phyloP scores from a whole-genome alignment of 2,329 filamentous ascomycete genomes.

The Corynespora cassiicola region DNA sequence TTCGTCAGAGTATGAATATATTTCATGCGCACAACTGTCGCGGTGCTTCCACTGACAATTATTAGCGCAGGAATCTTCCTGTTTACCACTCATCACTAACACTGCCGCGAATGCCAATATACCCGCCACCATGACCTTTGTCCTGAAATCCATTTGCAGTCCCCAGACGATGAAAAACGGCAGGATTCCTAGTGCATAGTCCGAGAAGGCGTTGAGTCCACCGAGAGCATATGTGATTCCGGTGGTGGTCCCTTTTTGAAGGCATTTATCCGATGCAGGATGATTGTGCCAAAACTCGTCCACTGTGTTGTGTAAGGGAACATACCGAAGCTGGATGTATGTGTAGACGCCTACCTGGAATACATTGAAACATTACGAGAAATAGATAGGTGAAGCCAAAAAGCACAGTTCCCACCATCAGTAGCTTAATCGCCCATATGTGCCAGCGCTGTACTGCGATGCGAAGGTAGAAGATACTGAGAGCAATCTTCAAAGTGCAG shows the following conservation, averaged over 20 bases:
- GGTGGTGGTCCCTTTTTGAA: constrained; percentile 55
- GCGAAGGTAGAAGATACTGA: constrained; percentile 61
- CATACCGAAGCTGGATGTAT: not conserved
- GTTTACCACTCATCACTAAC: constrained; percentile 13
- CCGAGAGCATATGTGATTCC: constrained; percentile 54
- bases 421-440: constrained; percentile 52
- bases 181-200: constrained; percentile 41
- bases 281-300: constrained; percentile 58
- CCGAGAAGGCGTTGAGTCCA: constrained; percentile 35
- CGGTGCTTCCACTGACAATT: constrained; percentile 56
- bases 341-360: constrained; percentile 41
- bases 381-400: constrained; percentile 59
- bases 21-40: constrained; percentile 55
- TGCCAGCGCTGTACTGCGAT: constrained; percentile 56
- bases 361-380: constrained; percentile 60
- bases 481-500: constrained; percentile 58
- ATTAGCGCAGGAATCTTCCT: constrained; percentile 3
- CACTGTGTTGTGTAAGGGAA: constrained; percentile 28
- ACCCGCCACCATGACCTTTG: constrained; percentile 59
- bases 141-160: constrained; percentile 60
- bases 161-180: constrained; percentile 61
- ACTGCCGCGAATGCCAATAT: constrained; percentile 58
- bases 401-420: constrained; percentile 55
- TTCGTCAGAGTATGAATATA: constrained; percentile 48
- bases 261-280: constrained; percentile 48